Evolutionary conservation across 257 asterid genomes (phyloP), one percentile per base, ranked within the genome.

Genomic region (Petunia secreta): DNA sequence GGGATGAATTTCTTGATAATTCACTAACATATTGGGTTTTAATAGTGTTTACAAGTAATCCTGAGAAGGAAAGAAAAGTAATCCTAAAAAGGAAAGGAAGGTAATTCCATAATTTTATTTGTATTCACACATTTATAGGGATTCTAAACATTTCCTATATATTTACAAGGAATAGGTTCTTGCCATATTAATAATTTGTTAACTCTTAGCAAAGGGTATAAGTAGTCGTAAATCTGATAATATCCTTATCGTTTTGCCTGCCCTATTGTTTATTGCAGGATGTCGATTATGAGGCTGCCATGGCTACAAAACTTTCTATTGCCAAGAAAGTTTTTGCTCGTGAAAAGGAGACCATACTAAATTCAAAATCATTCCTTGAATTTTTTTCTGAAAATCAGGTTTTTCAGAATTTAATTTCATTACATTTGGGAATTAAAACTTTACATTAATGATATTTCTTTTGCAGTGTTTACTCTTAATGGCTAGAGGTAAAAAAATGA

Each of bases 301-400:
- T 95, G 99, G 92, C 92, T 55, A 82, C 90, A 43, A 95, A 95
- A 80, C 95, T 95, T 80, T 88, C 97, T 46, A 91, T 93, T 80
- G 94, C 98, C 80, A 93, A 93, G 90, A 95, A 90, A 85, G 84
- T 95, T 44, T 95, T 87, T 78, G 67, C 88, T 38, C 87, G 36
- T 88, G 99, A 95, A 90, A 95, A 93, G 92, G 96, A 89, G 71
- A 81, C 8, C n/a, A 77, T 89, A 81, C 91, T 93, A 63, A 88
- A 79, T 68, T 95, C 97, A 6, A 87, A 68, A 58, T 87, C 92
- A 65, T 95, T 85, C 87, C 91, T 88, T 91, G 89, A 84, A 2
- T 95, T 85, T 84, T 93, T 95, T 78, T 80, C 92, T 8, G 98
- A 95, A 87, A 95, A 93, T 87, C 89, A 95, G 97, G 99, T 93